Conservation (phyloP, 2,329 filamentous ascomycete species). For the Apiospora hydei region DNA sequence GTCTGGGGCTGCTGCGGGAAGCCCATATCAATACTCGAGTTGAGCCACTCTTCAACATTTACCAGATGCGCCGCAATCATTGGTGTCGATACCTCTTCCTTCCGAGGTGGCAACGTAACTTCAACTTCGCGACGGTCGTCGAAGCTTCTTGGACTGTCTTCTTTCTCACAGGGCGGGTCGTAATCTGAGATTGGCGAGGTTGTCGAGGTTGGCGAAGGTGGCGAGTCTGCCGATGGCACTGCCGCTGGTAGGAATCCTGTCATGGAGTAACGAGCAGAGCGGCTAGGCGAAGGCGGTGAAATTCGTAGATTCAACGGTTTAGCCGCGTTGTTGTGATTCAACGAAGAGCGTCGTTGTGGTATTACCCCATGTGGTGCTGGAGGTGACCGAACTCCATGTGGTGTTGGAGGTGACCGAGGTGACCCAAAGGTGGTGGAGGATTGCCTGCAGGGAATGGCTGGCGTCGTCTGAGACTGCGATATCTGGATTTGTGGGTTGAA, state of each 20-base stretch:
- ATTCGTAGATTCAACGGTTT: conserved; percentile 5
- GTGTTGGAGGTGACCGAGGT: background rate
- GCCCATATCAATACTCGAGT: conserved; percentile 35
- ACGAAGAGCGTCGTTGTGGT: background rate
- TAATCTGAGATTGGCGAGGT: background rate
- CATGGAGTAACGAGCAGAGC: conserved; percentile 6
- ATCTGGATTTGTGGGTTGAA: conserved; percentile 24
- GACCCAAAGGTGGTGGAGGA: conserved; percentile 11
- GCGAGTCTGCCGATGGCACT: background rate
- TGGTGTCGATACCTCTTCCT: conserved; percentile 4
- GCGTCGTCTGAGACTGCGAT: conserved; percentile 1
- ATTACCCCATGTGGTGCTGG: background rate
- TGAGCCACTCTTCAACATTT: conserved; percentile 38
- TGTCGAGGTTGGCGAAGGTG: background rate
- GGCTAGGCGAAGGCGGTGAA: conserved; percentile 3
- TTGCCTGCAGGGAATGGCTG: background rate
- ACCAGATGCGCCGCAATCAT: conserved; percentile 25
- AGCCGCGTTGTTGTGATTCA: conserved; percentile 1
- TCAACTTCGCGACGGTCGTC: background rate
- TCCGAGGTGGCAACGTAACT: conserved; percentile 1
- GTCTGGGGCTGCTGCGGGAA: conserved; percentile 36
- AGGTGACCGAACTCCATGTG: background rate
- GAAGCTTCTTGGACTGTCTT: background rate
- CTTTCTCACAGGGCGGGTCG: background rate
- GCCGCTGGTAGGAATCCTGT: conserved; percentile 4